Percentiles rank a stretch among this genome's conserved stretches.
Conservation (phyloP, 192 early-diverging fungal genomes). For the Umbelopsis isabellina region DNA sequence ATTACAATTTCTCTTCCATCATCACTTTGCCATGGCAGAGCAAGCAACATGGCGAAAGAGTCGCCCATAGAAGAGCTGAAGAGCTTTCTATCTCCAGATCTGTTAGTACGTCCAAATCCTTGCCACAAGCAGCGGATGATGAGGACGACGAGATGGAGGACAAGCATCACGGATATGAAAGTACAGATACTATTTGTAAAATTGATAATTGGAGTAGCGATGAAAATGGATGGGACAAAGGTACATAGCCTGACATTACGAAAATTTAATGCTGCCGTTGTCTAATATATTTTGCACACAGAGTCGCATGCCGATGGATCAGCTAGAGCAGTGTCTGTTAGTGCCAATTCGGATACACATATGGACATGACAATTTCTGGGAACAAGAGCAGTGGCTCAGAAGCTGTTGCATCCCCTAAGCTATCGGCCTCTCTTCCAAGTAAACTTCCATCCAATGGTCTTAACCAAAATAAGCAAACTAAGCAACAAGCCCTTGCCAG, state of each 20-base stretch:
- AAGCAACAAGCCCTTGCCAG: slow-evolving; percentile 16
- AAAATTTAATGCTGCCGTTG: background rate
- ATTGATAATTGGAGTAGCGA: slow-evolving; percentile 29
- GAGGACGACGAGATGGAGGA: slow-evolving; percentile 19
- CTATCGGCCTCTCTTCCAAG: slow-evolving; percentile 2
- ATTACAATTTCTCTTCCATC: background rate
- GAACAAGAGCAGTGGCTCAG: slow-evolving; percentile 3
- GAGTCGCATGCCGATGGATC: slow-evolving; percentile 20
- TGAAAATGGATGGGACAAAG: slow-evolving; percentile 28
- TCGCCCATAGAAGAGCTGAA: background rate
- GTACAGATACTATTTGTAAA: slow-evolving; percentile 16
- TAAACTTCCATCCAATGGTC: slow-evolving; percentile 2
- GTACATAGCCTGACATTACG: background rate
- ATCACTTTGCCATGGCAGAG: background rate
- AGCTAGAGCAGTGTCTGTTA: background rate
- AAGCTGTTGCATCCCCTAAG: background rate
- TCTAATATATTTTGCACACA: background rate
- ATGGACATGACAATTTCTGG: slow-evolving; percentile 15
- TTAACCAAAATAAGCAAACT: background rate
- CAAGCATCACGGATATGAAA: slow-evolving; percentile 13
- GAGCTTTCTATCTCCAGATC: slow-evolving; percentile 18
- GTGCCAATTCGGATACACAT: slow-evolving; percentile 6
- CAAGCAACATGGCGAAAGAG: background rate
- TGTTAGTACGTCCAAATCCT: slow-evolving; percentile 11
- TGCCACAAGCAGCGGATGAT: background rate